phyloP scores from a whole-genome alignment of 371 early-diverging fungal genomes.

The Apophysomyces ossiformis region DNA sequence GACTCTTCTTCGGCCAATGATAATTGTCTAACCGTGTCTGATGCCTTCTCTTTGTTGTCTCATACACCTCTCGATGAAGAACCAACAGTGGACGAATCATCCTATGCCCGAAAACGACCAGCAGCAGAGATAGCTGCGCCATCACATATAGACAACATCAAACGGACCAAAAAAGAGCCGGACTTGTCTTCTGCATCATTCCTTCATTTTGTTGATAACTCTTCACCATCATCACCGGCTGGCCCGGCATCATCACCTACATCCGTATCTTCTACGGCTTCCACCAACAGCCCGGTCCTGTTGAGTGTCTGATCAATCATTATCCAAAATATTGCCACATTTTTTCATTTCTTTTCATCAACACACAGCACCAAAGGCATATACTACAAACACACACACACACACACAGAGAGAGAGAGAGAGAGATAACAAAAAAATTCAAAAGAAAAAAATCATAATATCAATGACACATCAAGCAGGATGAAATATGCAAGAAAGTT shows the following conservation, averaged over 20 bases:
- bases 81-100: conserved; percentile 1
- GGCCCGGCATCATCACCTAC: conserved; percentile 12
- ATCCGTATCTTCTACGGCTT: conserved; percentile 7
- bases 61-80: conserved; percentile 13
- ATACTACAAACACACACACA: conserved; percentile 1
- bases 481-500: neutral
- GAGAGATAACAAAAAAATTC: conserved; percentile 6
- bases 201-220: neutral
- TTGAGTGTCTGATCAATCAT: conserved; percentile 12
- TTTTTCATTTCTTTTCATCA: conserved; percentile 13
- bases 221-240: conserved; percentile 11
- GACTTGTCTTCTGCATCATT: conserved; percentile 12
- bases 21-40: conserved; percentile 4
- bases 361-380: neutral
- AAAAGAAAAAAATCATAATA: conserved; percentile 13
- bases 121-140: neutral
- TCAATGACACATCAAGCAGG: neutral
- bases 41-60: conserved; percentile 10
- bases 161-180: conserved; percentile 10
- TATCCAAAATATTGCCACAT: conserved; percentile 3
- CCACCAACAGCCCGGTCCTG: conserved; percentile 13
- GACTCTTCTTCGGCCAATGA: conserved; percentile 10
- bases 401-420: conserved; percentile 7
- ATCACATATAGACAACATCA: neutral
- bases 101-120: conserved; percentile 4